Evolutionary conservation across 1,139 yeast species (phyloP).

Genomic region (Blastobotrys buckinghamii): DNA sequence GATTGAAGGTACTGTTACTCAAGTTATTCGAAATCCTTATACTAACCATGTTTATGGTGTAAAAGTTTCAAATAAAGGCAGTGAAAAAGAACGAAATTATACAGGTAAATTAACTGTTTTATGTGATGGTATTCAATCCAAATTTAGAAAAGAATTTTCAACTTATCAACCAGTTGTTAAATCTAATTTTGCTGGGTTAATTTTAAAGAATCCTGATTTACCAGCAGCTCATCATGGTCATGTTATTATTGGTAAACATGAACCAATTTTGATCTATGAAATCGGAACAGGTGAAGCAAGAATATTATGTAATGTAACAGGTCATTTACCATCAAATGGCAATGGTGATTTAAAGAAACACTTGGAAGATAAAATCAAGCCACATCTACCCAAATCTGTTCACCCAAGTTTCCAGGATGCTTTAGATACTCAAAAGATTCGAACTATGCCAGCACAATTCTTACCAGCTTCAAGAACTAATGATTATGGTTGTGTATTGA

Average conservation of each 20-base stretch:
- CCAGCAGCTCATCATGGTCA: slow-evolving; percentile 82
- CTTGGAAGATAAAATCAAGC: slow-evolving; percentile 54
- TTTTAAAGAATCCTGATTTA: slow-evolving; percentile 61
- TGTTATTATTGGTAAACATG: slow-evolving; percentile 78
- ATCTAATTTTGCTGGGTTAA: slow-evolving; percentile 83
- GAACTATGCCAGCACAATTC: slow-evolving; percentile 93
- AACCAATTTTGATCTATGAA: slow-evolving; percentile 85
- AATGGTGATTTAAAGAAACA: slow-evolving; percentile 57
- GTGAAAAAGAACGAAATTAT: slow-evolving; percentile 32
- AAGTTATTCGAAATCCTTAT: slow-evolving; percentile 48
- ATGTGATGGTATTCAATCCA: slow-evolving; percentile 94
- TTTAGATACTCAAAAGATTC: slow-evolving; percentile 49
- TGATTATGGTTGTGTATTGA: slow-evolving; percentile 69
- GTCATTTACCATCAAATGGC: slow-evolving; percentile 65
- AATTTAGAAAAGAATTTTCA: slow-evolving; percentile 71
- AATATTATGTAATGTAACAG: slow-evolving; percentile 81
- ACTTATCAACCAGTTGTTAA: slow-evolving; percentile 59
- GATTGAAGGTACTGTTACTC: slow-evolving; percentile 75
- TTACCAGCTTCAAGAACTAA: slow-evolving; percentile 65
- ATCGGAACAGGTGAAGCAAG: slow-evolving; percentile 79
- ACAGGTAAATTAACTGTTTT: slow-evolving; percentile 63
- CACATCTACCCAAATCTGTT: slow-evolving; percentile 58
- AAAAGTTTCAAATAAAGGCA: slow-evolving; percentile 29
- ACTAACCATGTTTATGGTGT: slow-evolving; percentile 63
- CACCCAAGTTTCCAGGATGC: slow-evolving; percentile 63